phyloP scores from a whole-genome alignment of 2,329 filamentous ascomycete species.

The Thelonectria blattea region DNA sequence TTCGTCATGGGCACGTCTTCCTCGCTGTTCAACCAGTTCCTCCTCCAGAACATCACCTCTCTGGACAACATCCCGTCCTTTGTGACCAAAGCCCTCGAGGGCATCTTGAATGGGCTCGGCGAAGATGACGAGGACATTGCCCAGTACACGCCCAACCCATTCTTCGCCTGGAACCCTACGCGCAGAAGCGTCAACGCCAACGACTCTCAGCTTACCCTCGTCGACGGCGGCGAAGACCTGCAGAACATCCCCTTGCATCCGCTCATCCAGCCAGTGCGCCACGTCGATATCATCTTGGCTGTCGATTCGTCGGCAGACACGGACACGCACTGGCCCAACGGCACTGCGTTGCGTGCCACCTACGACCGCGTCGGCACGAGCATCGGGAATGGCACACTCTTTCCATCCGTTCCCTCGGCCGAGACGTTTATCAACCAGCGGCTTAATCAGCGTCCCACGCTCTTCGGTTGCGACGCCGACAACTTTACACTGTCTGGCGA shows the following conservation, averaged over 20 bases:
- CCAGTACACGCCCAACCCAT: constrained; percentile 74
- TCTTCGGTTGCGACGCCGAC: constrained; percentile 76
- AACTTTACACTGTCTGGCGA: no score
- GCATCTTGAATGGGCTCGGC: constrained; percentile 62
- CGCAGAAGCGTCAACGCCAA: constrained; percentile 62
- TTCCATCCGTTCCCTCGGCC: constrained; percentile 76
- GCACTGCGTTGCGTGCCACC: constrained; percentile 74
- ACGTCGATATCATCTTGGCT: constrained; percentile 82
- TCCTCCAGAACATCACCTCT: constrained; percentile 61
- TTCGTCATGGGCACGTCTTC: constrained; percentile 88
- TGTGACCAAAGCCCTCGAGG: constrained; percentile 57
- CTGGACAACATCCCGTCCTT: constrained; percentile 46
- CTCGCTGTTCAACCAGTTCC: constrained; percentile 80
- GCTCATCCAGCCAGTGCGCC: constrained; percentile 72
- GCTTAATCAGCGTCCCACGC: constrained; percentile 74
- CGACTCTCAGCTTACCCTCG: constrained; percentile 66
- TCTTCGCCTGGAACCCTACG: constrained; percentile 66
- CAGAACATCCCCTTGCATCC: constrained; percentile 84
- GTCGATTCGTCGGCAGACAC: constrained; percentile 81
- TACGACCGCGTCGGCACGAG: constrained; percentile 69
- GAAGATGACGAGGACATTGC: constrained; percentile 73
- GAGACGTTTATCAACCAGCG: constrained; percentile 82
- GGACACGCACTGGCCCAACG: constrained; percentile 74
- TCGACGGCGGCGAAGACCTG: constrained; percentile 78
- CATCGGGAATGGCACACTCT: no score